Evolutionary conservation across 2,329 filamentous ascomycete genomes (phyloP), one percentile per base, ranked within the genome.

Genomic region (Tolypocladium pustulatum): DNA sequence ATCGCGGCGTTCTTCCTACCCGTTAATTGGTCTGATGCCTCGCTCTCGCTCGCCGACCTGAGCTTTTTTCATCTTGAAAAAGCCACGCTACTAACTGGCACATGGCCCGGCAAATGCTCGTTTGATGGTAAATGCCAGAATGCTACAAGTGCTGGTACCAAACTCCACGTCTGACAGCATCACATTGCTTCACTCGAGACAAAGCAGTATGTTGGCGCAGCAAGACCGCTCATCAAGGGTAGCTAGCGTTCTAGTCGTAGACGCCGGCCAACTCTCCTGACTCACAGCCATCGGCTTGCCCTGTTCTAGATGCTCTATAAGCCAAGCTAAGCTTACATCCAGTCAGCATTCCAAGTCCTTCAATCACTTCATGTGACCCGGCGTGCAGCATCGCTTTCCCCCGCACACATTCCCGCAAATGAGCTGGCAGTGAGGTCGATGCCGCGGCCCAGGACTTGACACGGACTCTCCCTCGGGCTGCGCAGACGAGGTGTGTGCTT

Each of bases 401-500:
- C 78, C 76, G 59, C 82, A 84, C 12, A 76, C 61, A 17, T 72
- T 75, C 17, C 79, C 76, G 65, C 82, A 85, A 46, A 76, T 71
- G 43, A 84, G 71, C 63, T 80, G 78, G 64, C 82, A 85, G 49
- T 60, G 71, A 58, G 72, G 37, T 37, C 57, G 34, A 22, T 70
- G n/a, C 57, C 59, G 55, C 58, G 65, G 56, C 57, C 60, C 61
- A 59, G 64, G 61, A 64, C 63, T 63, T 62, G 66, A 56, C 59
- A 60, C 58, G 60, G 63, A 58, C 40, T 60, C 15, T 17, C 38
- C 55, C 54, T 57, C 12, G 38, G 27, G 63, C 58, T 61, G 61
- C 32, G 54, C 60, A 13, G 56, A 58, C 13, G 56, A 60, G 51
- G 51, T 58, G n/a, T 55, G 51, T 4, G 38, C 52, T 10, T 57